Percentiles rank a stretch among this genome's conserved stretches.
Evolutionary conservation across 2,329 filamentous ascomycete species (phyloP).

Genomic region (Fusarium buxicola): DNA sequence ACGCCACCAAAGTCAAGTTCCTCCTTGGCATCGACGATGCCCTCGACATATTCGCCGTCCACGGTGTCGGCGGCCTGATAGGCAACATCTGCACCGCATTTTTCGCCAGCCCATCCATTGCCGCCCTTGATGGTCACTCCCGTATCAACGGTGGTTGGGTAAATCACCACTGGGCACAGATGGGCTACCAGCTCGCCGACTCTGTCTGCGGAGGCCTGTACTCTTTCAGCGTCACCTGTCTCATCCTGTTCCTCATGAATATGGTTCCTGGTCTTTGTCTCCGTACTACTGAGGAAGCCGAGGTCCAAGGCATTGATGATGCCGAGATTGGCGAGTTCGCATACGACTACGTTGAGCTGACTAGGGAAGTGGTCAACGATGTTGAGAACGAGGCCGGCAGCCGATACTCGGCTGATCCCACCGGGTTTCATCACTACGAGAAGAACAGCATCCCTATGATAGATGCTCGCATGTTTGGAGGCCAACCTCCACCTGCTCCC

Average conservation of each 20-base stretch:
- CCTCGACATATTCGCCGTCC: conserved; percentile 88
- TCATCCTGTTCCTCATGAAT: conserved; percentile 85
- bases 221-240: conserved; percentile 80
- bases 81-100: conserved; percentile 84
- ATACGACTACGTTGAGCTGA: conserved; percentile 93
- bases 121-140: conserved; percentile 78
- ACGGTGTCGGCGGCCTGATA: conserved; percentile 80
- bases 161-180: conserved; percentile 84
- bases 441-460: conserved; percentile 63
- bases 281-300: conserved; percentile 79
- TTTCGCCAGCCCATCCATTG: conserved; percentile 88
- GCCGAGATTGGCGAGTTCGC: conserved; percentile 93
- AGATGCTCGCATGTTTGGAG: conserved; percentile 56
- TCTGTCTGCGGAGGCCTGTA: conserved; percentile 80
- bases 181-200: conserved; percentile 86
- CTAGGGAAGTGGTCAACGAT: conserved; percentile 65
- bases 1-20: conserved; percentile 92
- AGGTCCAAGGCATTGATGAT: conserved; percentile 88
- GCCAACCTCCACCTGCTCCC: conserved; percentile 41
- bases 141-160: conserved; percentile 82
- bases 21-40: conserved; percentile 84
- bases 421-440: conserved; percentile 57
- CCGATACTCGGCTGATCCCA: conserved; percentile 57
- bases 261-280: conserved; percentile 80
- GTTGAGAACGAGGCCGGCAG: conserved; percentile 58